Percentiles rank a stretch among this genome's conserved stretches.
Conservation (phyloP, 805 yeast genomes). For the Saturnispora sanitii region DNA sequence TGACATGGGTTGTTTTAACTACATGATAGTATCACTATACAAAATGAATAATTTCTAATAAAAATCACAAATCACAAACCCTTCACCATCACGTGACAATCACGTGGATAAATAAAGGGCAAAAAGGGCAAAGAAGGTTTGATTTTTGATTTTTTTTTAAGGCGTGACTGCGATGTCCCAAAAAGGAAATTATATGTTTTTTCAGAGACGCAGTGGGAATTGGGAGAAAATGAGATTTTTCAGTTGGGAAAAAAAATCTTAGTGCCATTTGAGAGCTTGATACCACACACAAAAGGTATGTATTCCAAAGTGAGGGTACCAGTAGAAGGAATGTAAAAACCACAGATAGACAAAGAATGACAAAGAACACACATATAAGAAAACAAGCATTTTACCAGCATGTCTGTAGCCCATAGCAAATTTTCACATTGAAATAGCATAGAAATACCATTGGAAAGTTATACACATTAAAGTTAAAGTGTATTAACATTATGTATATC, state of each 20-base stretch:
- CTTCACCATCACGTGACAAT: background rate
- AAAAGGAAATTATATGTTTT: background rate
- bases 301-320: background rate
- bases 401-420: too few relatives aligned
- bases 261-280: background rate
- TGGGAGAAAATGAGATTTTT: slow-evolving; percentile 3
- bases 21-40: background rate
- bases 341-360: background rate
- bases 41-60: too few relatives aligned
- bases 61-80: background rate
- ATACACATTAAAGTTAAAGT: too few relatives aligned
- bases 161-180: slow-evolving; percentile 4
- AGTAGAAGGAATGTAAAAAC: background rate
- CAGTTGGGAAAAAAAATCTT: background rate
- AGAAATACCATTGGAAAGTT: too few relatives aligned
- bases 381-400: too few relatives aligned
- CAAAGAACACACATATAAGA: background rate
- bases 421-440: too few relatives aligned
- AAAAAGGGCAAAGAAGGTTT: too few relatives aligned
- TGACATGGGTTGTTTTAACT: background rate
- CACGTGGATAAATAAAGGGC: slow-evolving; percentile 3
- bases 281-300: slow-evolving; percentile 1
- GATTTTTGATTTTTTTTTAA: too few relatives aligned
- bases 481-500: too few relatives aligned
- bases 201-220: background rate